Percentiles rank a stretch among this genome's conserved stretches.
Conservation (phyloP, 1,284 basidiomycete genomes). For the Marasmius fiardii region DNA sequence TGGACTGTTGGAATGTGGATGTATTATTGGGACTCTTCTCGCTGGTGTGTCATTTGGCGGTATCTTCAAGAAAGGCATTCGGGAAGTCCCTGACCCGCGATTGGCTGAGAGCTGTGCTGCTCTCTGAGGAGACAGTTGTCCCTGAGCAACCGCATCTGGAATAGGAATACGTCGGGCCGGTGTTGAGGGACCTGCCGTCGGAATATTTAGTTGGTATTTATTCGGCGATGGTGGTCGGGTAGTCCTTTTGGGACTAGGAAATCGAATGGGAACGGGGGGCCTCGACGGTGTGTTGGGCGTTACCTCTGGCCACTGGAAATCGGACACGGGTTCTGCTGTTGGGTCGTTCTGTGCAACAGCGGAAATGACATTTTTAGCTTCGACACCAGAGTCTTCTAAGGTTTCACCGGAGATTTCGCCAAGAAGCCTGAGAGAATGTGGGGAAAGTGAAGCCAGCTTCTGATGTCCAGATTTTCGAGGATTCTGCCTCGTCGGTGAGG, state of each 20-base stretch:
- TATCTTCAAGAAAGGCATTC: slow-evolving; percentile 23
- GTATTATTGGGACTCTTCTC: slow-evolving; percentile 44
- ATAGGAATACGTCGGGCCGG: slow-evolving; percentile 63
- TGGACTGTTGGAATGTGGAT: slow-evolving; percentile 23
- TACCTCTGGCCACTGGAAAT: slow-evolving; percentile 11
- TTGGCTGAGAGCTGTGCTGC: slow-evolving; percentile 22
- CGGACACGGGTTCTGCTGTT: not conserved
- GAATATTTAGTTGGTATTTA: slow-evolving; percentile 28
- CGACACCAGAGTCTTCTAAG: not conserved
- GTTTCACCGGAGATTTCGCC: not conserved
- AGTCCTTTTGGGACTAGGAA: slow-evolving; percentile 21
- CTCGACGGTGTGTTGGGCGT: slow-evolving; percentile 22
- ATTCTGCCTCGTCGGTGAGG: not conserved
- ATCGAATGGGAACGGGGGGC: slow-evolving; percentile 26
- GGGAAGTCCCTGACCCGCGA: slow-evolving; percentile 6
- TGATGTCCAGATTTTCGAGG: slow-evolving; percentile 2
- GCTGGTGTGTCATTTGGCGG: slow-evolving; percentile 50
- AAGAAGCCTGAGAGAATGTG: not conserved
- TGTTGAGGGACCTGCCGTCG: slow-evolving; percentile 37
- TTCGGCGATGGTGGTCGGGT: slow-evolving; percentile 25
- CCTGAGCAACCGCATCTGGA: slow-evolving; percentile 43
- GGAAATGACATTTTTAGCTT: not conserved
- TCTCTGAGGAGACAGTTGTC: slow-evolving; percentile 47
- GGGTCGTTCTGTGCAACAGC: not conserved
- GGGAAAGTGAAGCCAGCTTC: not conserved